Evolutionary conservation across 495 filamentous ascomycete species (phyloP).

Genomic region (Articulospora tetracladia): DNA sequence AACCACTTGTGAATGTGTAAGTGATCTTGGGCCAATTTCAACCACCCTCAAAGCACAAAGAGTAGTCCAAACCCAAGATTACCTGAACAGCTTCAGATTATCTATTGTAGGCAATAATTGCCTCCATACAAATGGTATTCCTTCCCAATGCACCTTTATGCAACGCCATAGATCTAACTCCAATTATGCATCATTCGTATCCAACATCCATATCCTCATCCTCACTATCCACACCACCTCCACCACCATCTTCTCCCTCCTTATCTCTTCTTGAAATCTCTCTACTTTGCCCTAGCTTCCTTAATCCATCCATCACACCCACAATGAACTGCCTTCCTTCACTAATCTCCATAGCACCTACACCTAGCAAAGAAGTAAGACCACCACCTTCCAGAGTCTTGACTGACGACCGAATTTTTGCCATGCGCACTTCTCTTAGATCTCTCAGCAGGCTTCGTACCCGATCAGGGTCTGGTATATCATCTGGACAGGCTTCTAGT

Average conservation of each 20-base stretch:
- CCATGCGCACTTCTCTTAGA: constrained; percentile 80
- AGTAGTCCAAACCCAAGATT: too few relatives aligned
- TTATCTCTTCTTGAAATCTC: constrained; percentile 53
- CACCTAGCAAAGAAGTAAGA: constrained; percentile 71
- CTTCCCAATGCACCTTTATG: background rate
- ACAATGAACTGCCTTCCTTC: constrained; percentile 82
- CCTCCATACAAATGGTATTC: constrained; percentile 2
- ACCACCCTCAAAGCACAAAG: too few relatives aligned
- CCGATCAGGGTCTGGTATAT: constrained; percentile 71
- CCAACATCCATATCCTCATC: constrained; percentile 39
- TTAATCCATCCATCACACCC: constrained; percentile 82
- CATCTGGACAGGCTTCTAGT: constrained; percentile 78
- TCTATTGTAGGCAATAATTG: too few relatives aligned
- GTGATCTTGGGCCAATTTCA: too few relatives aligned
- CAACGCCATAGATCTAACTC: background rate
- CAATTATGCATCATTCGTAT: background rate
- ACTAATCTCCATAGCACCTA: constrained; percentile 86
- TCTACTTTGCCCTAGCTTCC: constrained; percentile 57
- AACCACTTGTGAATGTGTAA: too few relatives aligned
- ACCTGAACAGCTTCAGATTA: too few relatives aligned
- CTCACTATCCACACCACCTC: constrained; percentile 40
- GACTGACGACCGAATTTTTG: constrained; percentile 78
- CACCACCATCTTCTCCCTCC: constrained; percentile 44
- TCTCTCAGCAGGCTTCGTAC: constrained; percentile 76
- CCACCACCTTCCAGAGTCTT: constrained; percentile 68